Evolutionary conservation across 2,329 filamentous ascomycete genomes (phyloP), one percentile per base, ranked within the genome.

Genomic region (Nannizziopsis arthrosporioides): DNA sequence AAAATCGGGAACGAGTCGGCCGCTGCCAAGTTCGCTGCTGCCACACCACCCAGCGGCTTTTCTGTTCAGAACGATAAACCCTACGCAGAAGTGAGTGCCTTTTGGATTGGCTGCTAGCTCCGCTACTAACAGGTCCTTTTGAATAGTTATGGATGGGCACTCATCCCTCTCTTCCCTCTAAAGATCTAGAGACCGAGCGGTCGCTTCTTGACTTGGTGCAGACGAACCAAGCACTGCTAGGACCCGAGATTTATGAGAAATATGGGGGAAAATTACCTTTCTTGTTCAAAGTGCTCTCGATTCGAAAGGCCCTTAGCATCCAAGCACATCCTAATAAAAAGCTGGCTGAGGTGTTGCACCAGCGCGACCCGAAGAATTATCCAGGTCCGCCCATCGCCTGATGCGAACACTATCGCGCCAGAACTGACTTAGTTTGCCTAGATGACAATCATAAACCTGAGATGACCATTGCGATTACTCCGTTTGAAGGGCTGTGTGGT

Each of bases 371-470:
- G 42, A 86, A 86, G 69, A 93, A 98, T 73, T 98, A 98, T 63
- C 92, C 90, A 50, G 73, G 73, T 75, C 52, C 52, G 63, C 22
- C 22, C 22, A 27, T 53, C 56, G 22, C 17, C 7, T 42, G 14
- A n/a, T 11, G 1, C n/a, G 37, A 36, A 39, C 14, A 9, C 31
- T 46, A 9, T 15, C 1, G 34, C 14, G 11, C 11, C 14, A 34
- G 27, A 8, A 14, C 15, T 36, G 34, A 42, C 12, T 15, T 18
- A 15, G 37, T 30, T 19, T 55, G 34, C 49, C 10, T 36, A 67
- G 88, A 98, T 73, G 90, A 96, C 72, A 98, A 98, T 71, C 92
- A 98, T 75, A 98, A 98, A 71, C 92, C 92, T 31, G 92, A 98
- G 70, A 98, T 98, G 92, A 89, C 92, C 53, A 94, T 98, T 65